Conservation (phyloP, 331 rosid species). For the Arachis monticola region DNA sequence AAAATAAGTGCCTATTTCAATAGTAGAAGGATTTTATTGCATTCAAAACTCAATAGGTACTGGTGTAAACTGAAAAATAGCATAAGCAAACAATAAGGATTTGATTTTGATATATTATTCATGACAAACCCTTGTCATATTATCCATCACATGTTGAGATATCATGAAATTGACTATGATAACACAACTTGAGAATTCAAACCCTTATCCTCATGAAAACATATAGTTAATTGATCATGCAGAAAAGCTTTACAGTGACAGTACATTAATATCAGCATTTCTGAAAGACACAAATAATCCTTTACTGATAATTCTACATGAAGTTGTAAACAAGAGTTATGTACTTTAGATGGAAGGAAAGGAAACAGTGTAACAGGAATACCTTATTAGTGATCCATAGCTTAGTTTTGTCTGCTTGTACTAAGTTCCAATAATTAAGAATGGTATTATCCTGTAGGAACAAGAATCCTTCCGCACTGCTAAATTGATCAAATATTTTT, state of each 20-base stretch:
- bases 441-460: constrained; percentile 87
- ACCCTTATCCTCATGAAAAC: not conserved
- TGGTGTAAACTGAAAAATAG: not conserved
- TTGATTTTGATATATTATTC: not conserved
- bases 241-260: not conserved
- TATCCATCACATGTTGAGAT: not conserved
- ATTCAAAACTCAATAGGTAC: too few species aligned
- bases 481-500: constrained; percentile 72
- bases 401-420: constrained; percentile 86
- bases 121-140: not conserved
- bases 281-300: not conserved
- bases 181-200: constrained; percentile 19
- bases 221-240: not conserved
- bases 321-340: not conserved
- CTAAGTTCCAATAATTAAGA: constrained; percentile 95
- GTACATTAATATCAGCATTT: constrained; percentile 18
- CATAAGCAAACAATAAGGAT: constrained; percentile 8
- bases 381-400: constrained; percentile 93
- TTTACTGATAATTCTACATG: constrained; percentile 1
- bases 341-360: not conserved
- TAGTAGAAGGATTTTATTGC: too few species aligned
- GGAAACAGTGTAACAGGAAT: constrained; percentile 35
- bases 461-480: constrained; percentile 91
- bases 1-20: too few species aligned
- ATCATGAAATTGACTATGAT: constrained; percentile 1